Evolutionary conservation across 2,329 filamentous ascomycete species (phyloP).

Genomic region (Fusarium sp.): DNA sequence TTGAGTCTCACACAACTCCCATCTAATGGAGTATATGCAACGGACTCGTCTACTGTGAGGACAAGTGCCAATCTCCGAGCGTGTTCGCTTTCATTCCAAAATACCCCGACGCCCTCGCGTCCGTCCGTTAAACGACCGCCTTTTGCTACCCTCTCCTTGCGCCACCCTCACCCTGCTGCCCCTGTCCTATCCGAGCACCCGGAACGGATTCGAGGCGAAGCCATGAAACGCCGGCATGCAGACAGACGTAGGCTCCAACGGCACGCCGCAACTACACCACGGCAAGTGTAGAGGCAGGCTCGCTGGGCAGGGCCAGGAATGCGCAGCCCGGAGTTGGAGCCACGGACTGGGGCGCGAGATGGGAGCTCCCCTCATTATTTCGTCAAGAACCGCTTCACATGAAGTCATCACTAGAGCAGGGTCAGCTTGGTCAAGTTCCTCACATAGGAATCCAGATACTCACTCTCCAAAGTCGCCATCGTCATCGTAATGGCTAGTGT

Average conservation of each 20-base stretch:
- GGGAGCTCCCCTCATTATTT: conserved; percentile 16
- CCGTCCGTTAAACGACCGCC: conserved; percentile 6
- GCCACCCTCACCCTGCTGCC: conserved; percentile 15
- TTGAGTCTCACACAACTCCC: conserved; percentile 6
- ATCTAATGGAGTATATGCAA: conserved; percentile 13
- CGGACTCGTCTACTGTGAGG: conserved; percentile 9
- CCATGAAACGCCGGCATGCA: conserved; percentile 5
- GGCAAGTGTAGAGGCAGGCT: conserved; percentile 2
- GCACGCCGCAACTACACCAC: conserved; percentile 2
- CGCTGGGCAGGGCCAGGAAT: conserved; percentile 11
- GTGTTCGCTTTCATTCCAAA: conserved; percentile 14
- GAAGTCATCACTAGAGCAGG: conserved; percentile 71
- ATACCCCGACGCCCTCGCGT: conserved; percentile 9
- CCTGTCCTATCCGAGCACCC: conserved; percentile 12
- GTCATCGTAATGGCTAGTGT: conserved; percentile 79
- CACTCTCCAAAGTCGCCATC: conserved; percentile 86
- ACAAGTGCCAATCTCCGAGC: conserved; percentile 6
- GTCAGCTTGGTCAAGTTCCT: conserved; percentile 33
- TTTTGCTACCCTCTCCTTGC: conserved; percentile 4
- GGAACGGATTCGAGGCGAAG: conserved; percentile 17
- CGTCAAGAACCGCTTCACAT: conserved; percentile 66
- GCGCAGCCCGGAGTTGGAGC: conserved; percentile 19
- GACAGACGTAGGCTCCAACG: conserved; percentile 3
- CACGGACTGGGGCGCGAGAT: conserved; percentile 9
- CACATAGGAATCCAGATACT: conserved; percentile 56